Evolutionary conservation across 768 basidiomycete species (phyloP).

Genomic region (Suillus subalutaceus): DNA sequence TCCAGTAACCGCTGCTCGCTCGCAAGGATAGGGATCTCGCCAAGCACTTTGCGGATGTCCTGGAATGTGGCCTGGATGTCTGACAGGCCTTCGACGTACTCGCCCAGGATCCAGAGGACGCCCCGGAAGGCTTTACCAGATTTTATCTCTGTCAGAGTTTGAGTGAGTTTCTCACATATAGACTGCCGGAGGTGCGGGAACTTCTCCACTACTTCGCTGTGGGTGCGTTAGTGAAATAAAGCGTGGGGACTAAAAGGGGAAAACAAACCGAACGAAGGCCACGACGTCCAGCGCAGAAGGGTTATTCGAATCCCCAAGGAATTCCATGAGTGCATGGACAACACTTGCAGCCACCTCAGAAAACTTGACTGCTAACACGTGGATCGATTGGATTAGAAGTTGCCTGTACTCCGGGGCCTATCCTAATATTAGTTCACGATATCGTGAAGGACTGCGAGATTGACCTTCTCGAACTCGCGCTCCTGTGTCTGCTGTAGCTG

Average conservation of each 20-base stretch:
- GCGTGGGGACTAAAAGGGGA: neutral
- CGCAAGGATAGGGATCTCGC: neutral
- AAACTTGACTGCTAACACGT: slow-evolving; percentile 94
- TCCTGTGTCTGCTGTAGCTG: slow-evolving; percentile 91
- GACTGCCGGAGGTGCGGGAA: slow-evolving; percentile 85
- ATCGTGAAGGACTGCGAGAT: neutral
- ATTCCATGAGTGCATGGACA: slow-evolving; percentile 91
- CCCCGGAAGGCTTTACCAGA: slow-evolving; percentile 97
- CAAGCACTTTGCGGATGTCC: neutral
- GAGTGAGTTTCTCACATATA: slow-evolving; percentile 84
- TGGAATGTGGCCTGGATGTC: slow-evolving; percentile 66
- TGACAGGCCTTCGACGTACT: slow-evolving; percentile 32
- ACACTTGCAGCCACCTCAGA: slow-evolving; percentile 96
- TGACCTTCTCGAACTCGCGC: slow-evolving; percentile 40
- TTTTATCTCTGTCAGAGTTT: slow-evolving; percentile 78
- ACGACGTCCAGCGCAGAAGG: neutral
- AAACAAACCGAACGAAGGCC: neutral
- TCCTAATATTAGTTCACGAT: neutral
- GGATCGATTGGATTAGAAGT: slow-evolving; percentile 95
- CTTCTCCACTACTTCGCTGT: slow-evolving; percentile 94
- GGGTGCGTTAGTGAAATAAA: slow-evolving; percentile 7
- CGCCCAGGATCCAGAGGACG: slow-evolving; percentile 91
- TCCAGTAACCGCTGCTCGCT: slow-evolving; percentile 82
- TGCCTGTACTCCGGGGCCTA: slow-evolving; percentile 95
- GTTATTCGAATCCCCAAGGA: slow-evolving; percentile 70